A percentile compares a stretch with the other conserved stretches of the same genome.
These are phyloP conservation scores for Acacia confusa DNA, from an alignment of 306 rosid species.

Conservation along the genomic window DNA sequence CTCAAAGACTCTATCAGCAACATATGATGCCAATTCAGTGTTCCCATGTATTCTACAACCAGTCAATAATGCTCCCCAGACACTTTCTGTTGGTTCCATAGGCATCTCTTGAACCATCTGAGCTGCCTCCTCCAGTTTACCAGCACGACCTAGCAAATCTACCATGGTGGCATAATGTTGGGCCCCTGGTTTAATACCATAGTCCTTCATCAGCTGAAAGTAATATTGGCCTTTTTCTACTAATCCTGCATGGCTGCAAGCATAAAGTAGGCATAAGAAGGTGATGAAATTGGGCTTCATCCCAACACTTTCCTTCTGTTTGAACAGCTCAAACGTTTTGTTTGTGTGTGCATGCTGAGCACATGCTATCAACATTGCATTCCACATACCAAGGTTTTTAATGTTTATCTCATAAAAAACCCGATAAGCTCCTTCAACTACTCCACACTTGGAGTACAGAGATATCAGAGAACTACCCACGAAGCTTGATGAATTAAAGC, in stretches of 20 bases:
- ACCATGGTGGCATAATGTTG: conserved; percentile 82
- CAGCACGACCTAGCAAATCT: conserved; percentile 87
- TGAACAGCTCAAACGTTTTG: conserved; percentile 57
- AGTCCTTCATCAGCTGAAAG: conserved; percentile 63
- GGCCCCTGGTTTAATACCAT: conserved; percentile 70
- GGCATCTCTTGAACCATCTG: conserved; percentile 64
- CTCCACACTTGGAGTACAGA: conserved; percentile 73
- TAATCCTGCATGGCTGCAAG: conserved; percentile 88
- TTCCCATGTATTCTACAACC: conserved; percentile 79
- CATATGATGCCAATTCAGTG: conserved; percentile 70
- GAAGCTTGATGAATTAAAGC: conserved; percentile 67
- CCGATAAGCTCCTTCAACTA: conserved; percentile 65
- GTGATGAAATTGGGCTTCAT: conserved; percentile 87
- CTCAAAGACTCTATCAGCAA: conserved; percentile 67
- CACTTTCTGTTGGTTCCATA: conserved; percentile 73
- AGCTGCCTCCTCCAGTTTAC: conserved; percentile 71
- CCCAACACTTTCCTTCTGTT: conserved; percentile 54
- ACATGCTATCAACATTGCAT: conserved; percentile 77
- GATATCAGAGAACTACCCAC: conserved; percentile 84
- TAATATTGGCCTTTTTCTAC: conserved; percentile 62
- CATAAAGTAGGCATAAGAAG: conserved; percentile 71
- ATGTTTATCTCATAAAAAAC: conserved; percentile 56
- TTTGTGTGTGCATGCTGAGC: conserved; percentile 80
- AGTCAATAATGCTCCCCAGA: conserved; percentile 85
- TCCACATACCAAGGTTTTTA: conserved; percentile 90